Evolutionary conservation across 805 yeast species (phyloP).

Genomic region (Yamadazyma laniorum): DNA sequence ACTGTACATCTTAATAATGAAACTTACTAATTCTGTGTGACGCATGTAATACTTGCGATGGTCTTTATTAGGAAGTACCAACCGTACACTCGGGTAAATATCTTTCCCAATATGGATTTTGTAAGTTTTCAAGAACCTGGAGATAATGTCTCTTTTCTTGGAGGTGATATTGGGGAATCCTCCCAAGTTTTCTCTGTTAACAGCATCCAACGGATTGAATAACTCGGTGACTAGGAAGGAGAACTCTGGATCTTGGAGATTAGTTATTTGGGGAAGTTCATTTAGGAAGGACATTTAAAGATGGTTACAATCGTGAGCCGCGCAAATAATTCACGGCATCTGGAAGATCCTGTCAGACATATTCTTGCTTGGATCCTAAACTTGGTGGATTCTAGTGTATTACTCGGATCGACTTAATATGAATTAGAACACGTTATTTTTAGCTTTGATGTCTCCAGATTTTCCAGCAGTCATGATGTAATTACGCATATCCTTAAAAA

Average conservation of each 20-base stretch:
- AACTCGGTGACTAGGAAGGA: constrained; percentile 39
- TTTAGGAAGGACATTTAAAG: constrained; percentile 21
- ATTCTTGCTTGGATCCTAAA: too few relatives aligned
- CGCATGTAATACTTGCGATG: constrained; percentile 58
- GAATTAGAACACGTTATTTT: too few relatives aligned
- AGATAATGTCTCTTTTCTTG: constrained; percentile 26
- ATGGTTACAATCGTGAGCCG: too few relatives aligned
- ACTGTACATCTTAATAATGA: constrained; percentile 48
- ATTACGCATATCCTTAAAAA: too few relatives aligned
- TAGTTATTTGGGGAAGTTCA: constrained; percentile 26
- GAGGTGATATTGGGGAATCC: constrained; percentile 22
- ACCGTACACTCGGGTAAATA: constrained; percentile 63
- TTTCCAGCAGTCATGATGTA: too few relatives aligned
- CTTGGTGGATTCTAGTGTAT: too few relatives aligned
- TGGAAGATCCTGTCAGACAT: too few relatives aligned
- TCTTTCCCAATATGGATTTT: constrained; percentile 42
- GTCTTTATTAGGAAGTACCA: constrained; percentile 65
- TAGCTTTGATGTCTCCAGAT: too few relatives aligned
- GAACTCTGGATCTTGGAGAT: constrained; percentile 42
- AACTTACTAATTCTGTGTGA: constrained; percentile 57
- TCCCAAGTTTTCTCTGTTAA: constrained; percentile 25
- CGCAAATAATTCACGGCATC: too few relatives aligned
- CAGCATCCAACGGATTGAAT: constrained; percentile 39
- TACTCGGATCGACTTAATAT: too few relatives aligned
- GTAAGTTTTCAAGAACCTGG: constrained; percentile 29